A percentile compares a stretch with the other conserved stretches of the same genome.
These are phyloP conservation scores for Rhizopus arrhizus DNA, from an alignment of 371 early-diverging fungal species.

Conservation along the genomic window DNA sequence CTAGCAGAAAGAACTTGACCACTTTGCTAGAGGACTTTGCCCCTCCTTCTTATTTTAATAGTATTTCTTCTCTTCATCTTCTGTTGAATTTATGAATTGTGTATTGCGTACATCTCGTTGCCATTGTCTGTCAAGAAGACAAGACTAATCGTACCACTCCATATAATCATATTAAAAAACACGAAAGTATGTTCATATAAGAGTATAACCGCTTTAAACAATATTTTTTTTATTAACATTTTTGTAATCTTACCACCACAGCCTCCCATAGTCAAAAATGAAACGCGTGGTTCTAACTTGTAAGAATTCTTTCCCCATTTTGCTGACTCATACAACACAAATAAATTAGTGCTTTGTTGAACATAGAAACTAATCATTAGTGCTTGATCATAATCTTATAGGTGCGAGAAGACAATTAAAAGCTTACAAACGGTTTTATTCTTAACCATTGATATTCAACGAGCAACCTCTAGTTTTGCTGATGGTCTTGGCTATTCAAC, in stretches of 20 bases:
- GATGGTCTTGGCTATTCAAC: constrained; percentile 24
- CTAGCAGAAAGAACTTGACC: no score
- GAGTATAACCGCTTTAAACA: constrained; percentile 7
- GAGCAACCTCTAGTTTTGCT: constrained; percentile 21
- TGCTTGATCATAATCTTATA: constrained; percentile 23
- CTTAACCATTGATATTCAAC: constrained; percentile 19
- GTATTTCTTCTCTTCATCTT: constrained; percentile 6
- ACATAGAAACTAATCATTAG: constrained; percentile 17
- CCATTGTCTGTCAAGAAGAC: constrained; percentile 15
- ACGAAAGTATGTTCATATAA: constrained; percentile 11
- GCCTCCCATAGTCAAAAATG: constrained; percentile 3
- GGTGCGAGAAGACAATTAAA: constrained; percentile 19
- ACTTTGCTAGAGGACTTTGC: no score
- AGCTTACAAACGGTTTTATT: constrained; percentile 22
- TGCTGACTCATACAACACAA: constrained; percentile 11
- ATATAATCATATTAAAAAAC: constrained; percentile 14
- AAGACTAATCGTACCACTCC: constrained; percentile 12
- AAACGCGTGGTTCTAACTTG: constrained; percentile 3
- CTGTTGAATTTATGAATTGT: constrained; percentile 4
- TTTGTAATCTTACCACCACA: constrained; percentile 11
- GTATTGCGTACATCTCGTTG: constrained; percentile 8
- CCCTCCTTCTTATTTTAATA: constrained; percentile 8
- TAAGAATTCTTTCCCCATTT: constrained; percentile 4
- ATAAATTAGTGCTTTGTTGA: constrained; percentile 14
- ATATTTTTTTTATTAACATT: constrained; percentile 10